A percentile compares a stretch with the other conserved stretches of the same genome.
phyloP scores from a whole-genome alignment of 2,329 filamentous ascomycete genomes.

The Pseudocercospora crystallina region DNA sequence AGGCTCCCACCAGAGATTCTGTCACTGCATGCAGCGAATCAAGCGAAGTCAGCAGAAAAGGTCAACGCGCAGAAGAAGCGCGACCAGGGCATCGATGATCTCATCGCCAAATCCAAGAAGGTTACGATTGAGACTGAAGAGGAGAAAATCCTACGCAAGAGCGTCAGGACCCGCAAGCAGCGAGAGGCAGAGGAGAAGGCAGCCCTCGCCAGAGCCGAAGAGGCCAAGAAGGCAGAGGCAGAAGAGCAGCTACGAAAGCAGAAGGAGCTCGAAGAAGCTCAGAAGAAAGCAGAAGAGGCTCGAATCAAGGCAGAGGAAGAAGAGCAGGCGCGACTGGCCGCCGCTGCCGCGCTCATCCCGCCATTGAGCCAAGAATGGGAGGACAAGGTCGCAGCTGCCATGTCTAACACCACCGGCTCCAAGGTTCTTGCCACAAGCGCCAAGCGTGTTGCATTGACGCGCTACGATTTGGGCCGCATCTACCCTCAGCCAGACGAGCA shows the following conservation, averaged over 20 bases:
- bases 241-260: constrained; percentile 9
- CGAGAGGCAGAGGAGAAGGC: constrained; percentile 12
- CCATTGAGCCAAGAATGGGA: constrained; percentile 43
- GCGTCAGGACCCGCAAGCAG: constrained; percentile 13
- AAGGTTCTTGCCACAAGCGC: constrained; percentile 32
- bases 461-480: constrained; percentile 65
- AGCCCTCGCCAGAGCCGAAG: constrained; percentile 1
- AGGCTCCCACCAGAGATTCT: too few species aligned
- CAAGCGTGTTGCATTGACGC: constrained; percentile 46
- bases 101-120: constrained; percentile 13
- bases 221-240: constrained; percentile 12
- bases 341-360: constrained; percentile 22
- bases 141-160: constrained; percentile 12
- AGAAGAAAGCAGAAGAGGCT: constrained; percentile 14
- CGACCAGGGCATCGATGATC: constrained; percentile 11
- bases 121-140: constrained; percentile 14
- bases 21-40: background rate
- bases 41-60: background rate
- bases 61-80: background rate
- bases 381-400: constrained; percentile 36
- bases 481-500: constrained; percentile 40
- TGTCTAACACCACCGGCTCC: constrained; percentile 25
- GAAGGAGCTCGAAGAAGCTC: constrained; percentile 15
- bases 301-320: constrained; percentile 11
- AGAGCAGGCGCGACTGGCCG: constrained; percentile 8